Evolutionary conservation across 2,329 filamentous ascomycete genomes (phyloP), one percentile per base, ranked within the genome.

Genomic region (Xylariaceae sp.): DNA sequence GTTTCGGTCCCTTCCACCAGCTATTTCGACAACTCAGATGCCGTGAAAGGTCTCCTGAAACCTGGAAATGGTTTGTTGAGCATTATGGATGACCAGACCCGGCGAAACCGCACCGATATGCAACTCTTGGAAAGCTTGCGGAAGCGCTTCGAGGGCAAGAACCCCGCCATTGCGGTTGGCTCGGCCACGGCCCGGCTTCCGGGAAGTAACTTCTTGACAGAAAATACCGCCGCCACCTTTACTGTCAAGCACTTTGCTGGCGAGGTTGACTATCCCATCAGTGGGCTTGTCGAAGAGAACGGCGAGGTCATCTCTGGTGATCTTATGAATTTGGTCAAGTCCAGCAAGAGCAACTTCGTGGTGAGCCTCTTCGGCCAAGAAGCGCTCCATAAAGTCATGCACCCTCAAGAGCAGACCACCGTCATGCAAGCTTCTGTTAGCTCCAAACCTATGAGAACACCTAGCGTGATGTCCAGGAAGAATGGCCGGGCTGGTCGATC

Each of bases 1-100:
- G 86, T 98, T 22, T 78, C 72, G 19, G 86, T 98, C 3, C 75
- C 89, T 2, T 81, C 89, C 1, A 95, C 90, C 0, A 94, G 87
- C 63, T 98, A 96, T 60, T 98, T 95, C 49, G 92, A 98, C 60
- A 98, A 96, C 59, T 88, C 85, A 0, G 92, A 96, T 57, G 88
- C 90, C 8, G 88, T 95, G 40, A 87, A 84, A 51, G 90, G 88
- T 10, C 70, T 98, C 19, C 67, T 98, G 35, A 98, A 96, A 64
- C 72, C 86, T 36, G 87, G 89, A 17, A 96, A 96, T 51, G 92
- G 92, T 28, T 68, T 98, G 24, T 69, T 98, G 14, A 89, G 87
- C 59, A 98, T 98, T 43, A 68, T 98, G 1, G 92, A 98, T 53
- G 92, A 98, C 52, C 92, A 98, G 60, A 94, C 88, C 28, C 81